Base-by-base conservation (phyloP, 345 rosid species). In the Alliaria petiolata region DNA sequence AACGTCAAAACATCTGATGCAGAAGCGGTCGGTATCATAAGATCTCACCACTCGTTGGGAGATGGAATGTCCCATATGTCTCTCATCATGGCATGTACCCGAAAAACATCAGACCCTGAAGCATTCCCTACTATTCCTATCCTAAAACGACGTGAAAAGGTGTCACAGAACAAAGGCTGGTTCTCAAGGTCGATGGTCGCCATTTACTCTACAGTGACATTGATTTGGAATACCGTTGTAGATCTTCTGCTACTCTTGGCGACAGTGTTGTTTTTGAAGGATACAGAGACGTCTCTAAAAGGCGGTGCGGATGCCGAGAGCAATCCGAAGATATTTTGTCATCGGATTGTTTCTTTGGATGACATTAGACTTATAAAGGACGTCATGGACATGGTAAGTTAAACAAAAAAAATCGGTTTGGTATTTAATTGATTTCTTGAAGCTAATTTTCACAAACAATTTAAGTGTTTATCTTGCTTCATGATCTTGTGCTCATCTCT, bases 21-120 rank as follows among this genome's bases (percentile, higher is more conserved):
- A 61, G 66, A 61, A 43, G 66, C 66, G 0, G 26, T 28, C 5
- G n/a, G n/a, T 43, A 10, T 61, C 38, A 56, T 80, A 34, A 53
- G 86, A 43, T 49, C 74, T 43, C 91, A 85, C 81, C 91, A 88
- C 74, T 83, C 88, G 0, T 25, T 88, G 84, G 95, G 49, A 26
- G 66, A 61, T 61, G 52, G 26, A 43, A 28, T 61, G 39, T 61
- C 66, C 0, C 38, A 8, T 5, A 61, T 61, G 66, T 61, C 52
- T 61, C 66, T 61, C 15, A 8, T 61, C 5, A 3, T 43, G 66
- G 66, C 66, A n/a, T 61, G 66, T 28, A 61, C 66, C 13, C 51
- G 20, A 26, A 61, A 42, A 40, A 26, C 65, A 26, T 61, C 65
- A 42, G 19, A 61, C 36, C 51, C 36, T 13, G 25, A 61, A 2